Evolutionary conservation across 176 grass and related monocot species (phyloP), one percentile per base, ranked within the genome.

Genomic region (Rhynchospora pubera): DNA sequence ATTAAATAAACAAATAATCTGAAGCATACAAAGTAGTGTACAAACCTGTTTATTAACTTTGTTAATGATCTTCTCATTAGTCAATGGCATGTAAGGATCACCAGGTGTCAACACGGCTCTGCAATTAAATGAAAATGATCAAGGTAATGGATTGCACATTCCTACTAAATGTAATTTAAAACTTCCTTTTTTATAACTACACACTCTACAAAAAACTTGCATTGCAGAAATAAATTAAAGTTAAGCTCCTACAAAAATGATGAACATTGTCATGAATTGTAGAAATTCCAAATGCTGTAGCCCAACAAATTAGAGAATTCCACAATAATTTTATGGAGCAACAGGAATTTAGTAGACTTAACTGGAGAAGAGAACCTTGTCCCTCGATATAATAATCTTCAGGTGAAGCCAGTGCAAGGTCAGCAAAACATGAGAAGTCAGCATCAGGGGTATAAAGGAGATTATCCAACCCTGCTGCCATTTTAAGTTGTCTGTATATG

Each of bases 331-430:
- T 74, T n/a, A 79, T n/a, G 23, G 62, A 81, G 55, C 1, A 57
- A 15, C 85, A 73, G 82, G 7, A 76, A 76, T 73, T 74, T n/a
- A n/a, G 21, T n/a, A 50, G 6, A 82, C 76, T 91, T 98, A 91
- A 98, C 95, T 98, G 95, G 87, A 98, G 91, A 55, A 98, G 84
- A 84, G 95, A 98, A 74, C 95, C 95, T 91, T 98, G 92, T 65
- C 95, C 95, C 92, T 93, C 89, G 58, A 93, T 93, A 65, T 94
- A 94, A 80, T 98, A 98, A 89, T 98, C 75, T 85, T 91, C 92
- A 83, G 95, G 95, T 77, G 95, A 98, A 83, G 95, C 69, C n/a
- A 98, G 88, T 55, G 95, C 95, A 83, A 98, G 95, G 68, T 98
- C 95, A 11, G 95, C 89, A 84, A 98, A 98, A 76, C 95, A 98